A percentile compares a stretch with the other conserved stretches of the same genome.
Evolutionary conservation across 805 yeast species (phyloP).

Genomic region (Wickerhamomyces alni): DNA sequence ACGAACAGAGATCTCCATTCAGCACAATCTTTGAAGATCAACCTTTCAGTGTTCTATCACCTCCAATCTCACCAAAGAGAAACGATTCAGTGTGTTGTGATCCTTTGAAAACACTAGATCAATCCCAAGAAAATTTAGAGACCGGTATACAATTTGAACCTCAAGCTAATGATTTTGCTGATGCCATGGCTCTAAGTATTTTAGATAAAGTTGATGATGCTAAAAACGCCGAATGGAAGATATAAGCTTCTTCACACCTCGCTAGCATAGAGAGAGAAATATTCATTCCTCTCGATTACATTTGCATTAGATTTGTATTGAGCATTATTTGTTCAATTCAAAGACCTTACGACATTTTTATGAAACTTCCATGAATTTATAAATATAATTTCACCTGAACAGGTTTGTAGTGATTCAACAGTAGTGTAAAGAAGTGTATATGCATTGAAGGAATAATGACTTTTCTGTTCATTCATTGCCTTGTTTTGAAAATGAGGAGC

Average conservation of each 20-base stretch:
- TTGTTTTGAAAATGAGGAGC: background rate
- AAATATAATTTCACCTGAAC: no score
- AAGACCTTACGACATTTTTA: no score
- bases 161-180: constrained; percentile 18
- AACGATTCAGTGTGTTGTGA: constrained; percentile 7
- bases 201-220: constrained; percentile 20
- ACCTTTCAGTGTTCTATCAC: constrained; percentile 5
- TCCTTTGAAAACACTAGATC: constrained; percentile 7
- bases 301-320: no score
- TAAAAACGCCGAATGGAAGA: constrained; percentile 19
- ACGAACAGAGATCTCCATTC: background rate
- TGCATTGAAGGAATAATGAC: no score
- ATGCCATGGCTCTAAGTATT: constrained; percentile 23
- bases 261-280: background rate
- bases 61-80: constrained; percentile 11
- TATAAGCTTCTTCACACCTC: constrained; percentile 3
- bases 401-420: no score
- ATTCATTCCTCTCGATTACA: no score
- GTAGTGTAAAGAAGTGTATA: no score
- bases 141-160: background rate
- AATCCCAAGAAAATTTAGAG: background rate
- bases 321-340: no score
- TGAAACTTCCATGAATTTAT: no score
- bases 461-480: background rate
- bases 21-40: background rate